These are phyloP conservation scores for Diutina ranongensis DNA, from an alignment of 1,139 yeast genomes.

Conservation along the genomic window DNA sequence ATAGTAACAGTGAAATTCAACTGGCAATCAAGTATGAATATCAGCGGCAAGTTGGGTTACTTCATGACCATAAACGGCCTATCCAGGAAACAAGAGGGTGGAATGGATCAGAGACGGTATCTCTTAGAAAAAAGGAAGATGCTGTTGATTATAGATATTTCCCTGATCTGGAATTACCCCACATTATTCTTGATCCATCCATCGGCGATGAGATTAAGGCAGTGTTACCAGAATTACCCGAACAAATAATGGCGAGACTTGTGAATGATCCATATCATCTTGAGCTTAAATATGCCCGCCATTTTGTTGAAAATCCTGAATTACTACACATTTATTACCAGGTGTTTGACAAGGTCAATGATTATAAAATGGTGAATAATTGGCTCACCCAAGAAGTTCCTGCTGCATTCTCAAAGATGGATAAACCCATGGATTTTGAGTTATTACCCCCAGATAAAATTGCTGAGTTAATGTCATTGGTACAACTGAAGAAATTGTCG, in stretches of 20 bases:
- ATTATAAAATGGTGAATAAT: slow-evolving; percentile 43
- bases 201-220: slow-evolving; percentile 22
- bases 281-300: slow-evolving; percentile 59
- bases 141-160: slow-evolving; percentile 83
- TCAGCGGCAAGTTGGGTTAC: slow-evolving; percentile 43
- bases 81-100: slow-evolving; percentile 81
- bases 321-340: slow-evolving; percentile 41
- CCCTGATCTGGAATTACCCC: slow-evolving; percentile 86
- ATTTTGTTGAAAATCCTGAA: slow-evolving; percentile 36
- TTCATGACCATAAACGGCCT: slow-evolving; percentile 26
- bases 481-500: not conserved
- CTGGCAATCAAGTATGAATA: slow-evolving; percentile 73
- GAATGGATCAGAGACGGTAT: slow-evolving; percentile 63
- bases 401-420: slow-evolving; percentile 52
- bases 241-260: slow-evolving; percentile 39
- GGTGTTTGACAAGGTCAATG: slow-evolving; percentile 22
- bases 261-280: slow-evolving; percentile 42
- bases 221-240: slow-evolving; percentile 54
- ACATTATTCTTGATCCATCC: slow-evolving; percentile 31
- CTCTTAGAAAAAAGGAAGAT: slow-evolving; percentile 66
- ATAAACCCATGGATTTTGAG: slow-evolving; percentile 24
- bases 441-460: slow-evolving; percentile 19
- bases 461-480: not conserved
- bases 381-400: slow-evolving; percentile 80
- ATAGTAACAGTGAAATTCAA: slow-evolving; percentile 71